Percentiles rank a stretch among this genome's conserved stretches.
phyloP scores from a whole-genome alignment of 352 stramenopile genomes.

The Blastocystis sp. region DNA sequence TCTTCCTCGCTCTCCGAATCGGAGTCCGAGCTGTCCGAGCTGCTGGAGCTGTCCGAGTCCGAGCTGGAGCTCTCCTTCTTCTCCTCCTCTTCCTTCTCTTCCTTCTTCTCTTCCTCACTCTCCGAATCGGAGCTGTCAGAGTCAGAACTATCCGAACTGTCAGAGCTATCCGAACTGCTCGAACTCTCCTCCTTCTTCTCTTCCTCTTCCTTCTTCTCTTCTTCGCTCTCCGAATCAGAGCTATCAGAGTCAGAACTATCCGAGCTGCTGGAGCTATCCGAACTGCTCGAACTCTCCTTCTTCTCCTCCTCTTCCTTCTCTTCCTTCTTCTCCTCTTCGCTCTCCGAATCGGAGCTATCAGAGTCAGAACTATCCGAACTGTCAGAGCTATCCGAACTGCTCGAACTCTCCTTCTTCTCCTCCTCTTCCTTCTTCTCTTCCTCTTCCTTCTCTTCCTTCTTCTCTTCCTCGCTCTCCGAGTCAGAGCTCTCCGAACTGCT shows the following conservation, averaged over 20 bases:
- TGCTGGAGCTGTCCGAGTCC: neutral
- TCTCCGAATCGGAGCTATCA: neutral
- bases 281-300: neutral
- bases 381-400: neutral
- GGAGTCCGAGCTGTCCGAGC: neutral
- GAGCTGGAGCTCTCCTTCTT: neutral
- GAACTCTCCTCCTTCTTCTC: neutral
- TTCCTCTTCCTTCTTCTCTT: neutral
- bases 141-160: neutral
- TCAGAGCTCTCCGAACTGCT: neutral
- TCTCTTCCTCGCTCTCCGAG: neutral
- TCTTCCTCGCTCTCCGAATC: slow-evolving; percentile 29
- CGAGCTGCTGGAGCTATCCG: neutral
- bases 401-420: neutral
- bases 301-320: slow-evolving; percentile 4
- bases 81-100: slow-evolving; percentile 30
- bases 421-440: neutral
- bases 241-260: neutral
- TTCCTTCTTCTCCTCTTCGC: neutral
- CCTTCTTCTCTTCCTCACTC: neutral
- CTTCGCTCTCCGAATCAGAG: slow-evolving; percentile 16
- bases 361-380: neutral
- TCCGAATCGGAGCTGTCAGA: neutral
- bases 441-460: neutral
- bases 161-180: neutral